Evolutionary conservation across 2,329 filamentous ascomycete genomes (phyloP), one percentile per base, ranked within the genome.

Genomic region (Fusarium sp.): DNA sequence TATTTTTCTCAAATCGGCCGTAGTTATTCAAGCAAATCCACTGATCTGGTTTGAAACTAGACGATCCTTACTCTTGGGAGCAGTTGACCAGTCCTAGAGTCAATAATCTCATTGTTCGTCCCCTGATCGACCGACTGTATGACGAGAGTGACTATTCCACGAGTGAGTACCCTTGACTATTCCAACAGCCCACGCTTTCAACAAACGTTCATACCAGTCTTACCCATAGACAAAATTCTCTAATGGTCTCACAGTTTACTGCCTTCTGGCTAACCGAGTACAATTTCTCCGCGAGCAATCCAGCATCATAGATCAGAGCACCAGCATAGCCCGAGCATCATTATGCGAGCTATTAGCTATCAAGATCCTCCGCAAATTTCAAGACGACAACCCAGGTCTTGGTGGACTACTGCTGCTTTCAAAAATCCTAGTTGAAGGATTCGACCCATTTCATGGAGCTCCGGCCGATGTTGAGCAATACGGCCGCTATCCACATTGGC

Each of bases 361-460:
- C 68, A 87, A 90, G 46, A 83, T 92, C 10, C 80, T 92, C 20
- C 86, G 90, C 26, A 86, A 87, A 15, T 91, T 90, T 72, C 86
- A 91, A 68, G 90, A 92, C 76, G 88, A 91, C 60, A 85, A 89
- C 53, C 83, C 85, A 3, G 90, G 88, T 15, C 83, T 86, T 1
- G 78, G 85, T 34, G 90, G 90, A 1, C 82, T 92, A 2, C 80
- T 92, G 0, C 79, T 89, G 1, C 82, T 92, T 2, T 86, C 90
- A 13, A 89, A 90, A 61, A 88, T 92, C 17, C 84, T 92, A 0
- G 90, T 92, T 1, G 88, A 89, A 5, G 89, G 89, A 1, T 92
- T 92, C 66, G 89, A 91, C 66, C 90, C 90, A 1, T 92, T 92
- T 62, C 88, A 91, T 68, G 88, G 89, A 45, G 90, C 90, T 0